Conservation (phyloP, 164 flowering plant genomes). For the Pachysandra terminalis region DNA sequence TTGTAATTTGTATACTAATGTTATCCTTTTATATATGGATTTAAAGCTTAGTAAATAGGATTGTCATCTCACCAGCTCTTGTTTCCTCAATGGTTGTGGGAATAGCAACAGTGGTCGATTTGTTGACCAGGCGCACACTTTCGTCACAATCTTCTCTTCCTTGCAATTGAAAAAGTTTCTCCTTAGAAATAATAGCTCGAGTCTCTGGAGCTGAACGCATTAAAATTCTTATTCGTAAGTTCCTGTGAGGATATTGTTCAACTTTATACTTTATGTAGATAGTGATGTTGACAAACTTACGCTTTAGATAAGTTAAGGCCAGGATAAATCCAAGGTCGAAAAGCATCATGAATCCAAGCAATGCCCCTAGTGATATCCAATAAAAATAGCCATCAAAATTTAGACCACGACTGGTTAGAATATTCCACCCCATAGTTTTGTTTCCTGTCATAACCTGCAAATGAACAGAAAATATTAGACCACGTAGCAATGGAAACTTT, state of each 20-base stretch:
- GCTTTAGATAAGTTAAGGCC: slow-evolving; percentile 38
- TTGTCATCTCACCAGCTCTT: slow-evolving; percentile 10
- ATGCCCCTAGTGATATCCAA: slow-evolving; percentile 52
- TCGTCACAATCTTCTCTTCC: slow-evolving; percentile 15
- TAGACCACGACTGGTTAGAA: slow-evolving; percentile 28
- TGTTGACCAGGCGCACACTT: slow-evolving; percentile 1
- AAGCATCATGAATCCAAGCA: slow-evolving; percentile 39
- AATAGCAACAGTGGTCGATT: background rate
- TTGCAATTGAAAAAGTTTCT: slow-evolving; percentile 29
- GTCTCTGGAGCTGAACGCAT: slow-evolving; percentile 29
- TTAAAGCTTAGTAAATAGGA: background rate
- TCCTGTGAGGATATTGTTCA: background rate
- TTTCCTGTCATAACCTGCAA: slow-evolving; percentile 23
- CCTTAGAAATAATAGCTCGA: slow-evolving; percentile 34
- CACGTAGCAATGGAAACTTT: background rate
- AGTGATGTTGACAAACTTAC: slow-evolving; percentile 27
- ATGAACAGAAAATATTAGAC: background rate
- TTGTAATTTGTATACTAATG: background rate
- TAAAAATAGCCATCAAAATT: slow-evolving; percentile 35
- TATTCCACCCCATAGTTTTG: slow-evolving; percentile 25
- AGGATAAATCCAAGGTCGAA: slow-evolving; percentile 38
- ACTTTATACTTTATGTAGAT: background rate
- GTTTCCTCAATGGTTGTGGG: slow-evolving; percentile 6
- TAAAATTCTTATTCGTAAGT: background rate
- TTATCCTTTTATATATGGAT: background rate